Conservation (phyloP, 768 basidiomycete genomes). For the Pisolithus microcarpus region DNA sequence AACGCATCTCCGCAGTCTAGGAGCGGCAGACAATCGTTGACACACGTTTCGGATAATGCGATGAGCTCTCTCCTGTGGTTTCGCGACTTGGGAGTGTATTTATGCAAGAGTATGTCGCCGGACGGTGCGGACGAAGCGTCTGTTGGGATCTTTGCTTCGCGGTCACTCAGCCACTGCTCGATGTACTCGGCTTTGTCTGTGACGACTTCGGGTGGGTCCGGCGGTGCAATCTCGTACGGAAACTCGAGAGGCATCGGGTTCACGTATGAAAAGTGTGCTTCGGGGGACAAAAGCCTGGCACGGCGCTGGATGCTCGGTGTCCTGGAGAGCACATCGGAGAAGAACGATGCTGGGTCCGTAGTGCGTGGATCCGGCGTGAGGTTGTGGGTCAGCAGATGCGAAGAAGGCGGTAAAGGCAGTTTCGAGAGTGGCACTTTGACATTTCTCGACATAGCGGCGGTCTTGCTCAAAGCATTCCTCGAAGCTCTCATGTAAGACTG, state of each 20-base stretch:
- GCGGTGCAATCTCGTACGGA: slow-evolving; percentile 67
- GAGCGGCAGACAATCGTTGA: slow-evolving; percentile 74
- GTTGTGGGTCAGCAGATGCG: slow-evolving; percentile 36
- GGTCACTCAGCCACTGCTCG: slow-evolving; percentile 66
- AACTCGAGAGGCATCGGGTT: slow-evolving; percentile 78
- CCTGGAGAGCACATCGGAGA: slow-evolving; percentile 37
- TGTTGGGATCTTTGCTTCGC: slow-evolving; percentile 46
- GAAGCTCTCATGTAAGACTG: slow-evolving; percentile 12
- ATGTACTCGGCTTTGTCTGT: slow-evolving; percentile 55
- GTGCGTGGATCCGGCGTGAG: slow-evolving; percentile 58
- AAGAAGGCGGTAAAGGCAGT: slow-evolving; percentile 40
- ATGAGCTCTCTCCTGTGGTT: slow-evolving; percentile 56
- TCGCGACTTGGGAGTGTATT: slow-evolving; percentile 43
- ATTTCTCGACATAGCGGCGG: too few species aligned
- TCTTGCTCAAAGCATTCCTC: slow-evolving; percentile 1
- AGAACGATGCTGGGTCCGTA: slow-evolving; percentile 46
- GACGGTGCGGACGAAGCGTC: not conserved
- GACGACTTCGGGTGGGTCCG: slow-evolving; percentile 37
- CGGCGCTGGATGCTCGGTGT: slow-evolving; percentile 66
- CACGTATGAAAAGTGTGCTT: slow-evolving; percentile 70
- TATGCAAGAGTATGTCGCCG: slow-evolving; percentile 30
- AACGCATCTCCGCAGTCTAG: slow-evolving; percentile 86
- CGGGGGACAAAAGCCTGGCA: slow-evolving; percentile 39
- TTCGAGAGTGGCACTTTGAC: slow-evolving; percentile 34
- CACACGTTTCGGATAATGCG: slow-evolving; percentile 61